Conservation (phyloP, 768 basidiomycete genomes). For the Rhizopogon vulgaris region DNA sequence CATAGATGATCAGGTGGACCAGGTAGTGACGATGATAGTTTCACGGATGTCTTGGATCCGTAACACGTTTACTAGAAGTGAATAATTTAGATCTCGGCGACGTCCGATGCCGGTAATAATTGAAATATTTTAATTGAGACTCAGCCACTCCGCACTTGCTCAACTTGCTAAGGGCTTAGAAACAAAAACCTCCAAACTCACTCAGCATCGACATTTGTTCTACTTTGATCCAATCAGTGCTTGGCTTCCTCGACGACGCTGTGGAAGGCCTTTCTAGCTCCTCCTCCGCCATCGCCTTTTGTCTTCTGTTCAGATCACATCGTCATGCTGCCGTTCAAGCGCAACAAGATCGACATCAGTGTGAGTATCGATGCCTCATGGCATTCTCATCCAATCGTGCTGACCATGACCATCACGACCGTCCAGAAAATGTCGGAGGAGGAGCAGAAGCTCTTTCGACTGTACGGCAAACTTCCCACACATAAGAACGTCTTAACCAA, state of each 20-base stretch:
- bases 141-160: constrained; percentile 24
- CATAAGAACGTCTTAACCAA: constrained; percentile 91
- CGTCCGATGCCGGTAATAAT: constrained; percentile 4
- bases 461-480: constrained; percentile 91
- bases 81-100: constrained; percentile 14
- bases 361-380: constrained; percentile 38
- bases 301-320: constrained; percentile 9
- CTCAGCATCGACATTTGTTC: not conserved
- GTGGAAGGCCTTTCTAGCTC: constrained; percentile 18
- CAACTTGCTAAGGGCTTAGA: constrained; percentile 11
- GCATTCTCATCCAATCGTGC: not conserved
- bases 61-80: constrained; percentile 1
- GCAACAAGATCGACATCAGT: constrained; percentile 93
- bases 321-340: constrained; percentile 67
- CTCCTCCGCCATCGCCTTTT: constrained; percentile 16
- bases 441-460: constrained; percentile 90
- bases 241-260: not conserved
- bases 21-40: not conserved
- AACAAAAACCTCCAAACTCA: constrained; percentile 4
- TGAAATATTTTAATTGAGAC: constrained; percentile 10
- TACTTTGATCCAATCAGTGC: not conserved
- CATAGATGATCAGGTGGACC: not conserved
- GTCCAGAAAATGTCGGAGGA: constrained; percentile 74
- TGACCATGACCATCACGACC: constrained; percentile 9
- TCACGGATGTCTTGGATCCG: constrained; percentile 8